phyloP scores from a whole-genome alignment of 345 rosid species.

The Citrus mangshanensis region DNA sequence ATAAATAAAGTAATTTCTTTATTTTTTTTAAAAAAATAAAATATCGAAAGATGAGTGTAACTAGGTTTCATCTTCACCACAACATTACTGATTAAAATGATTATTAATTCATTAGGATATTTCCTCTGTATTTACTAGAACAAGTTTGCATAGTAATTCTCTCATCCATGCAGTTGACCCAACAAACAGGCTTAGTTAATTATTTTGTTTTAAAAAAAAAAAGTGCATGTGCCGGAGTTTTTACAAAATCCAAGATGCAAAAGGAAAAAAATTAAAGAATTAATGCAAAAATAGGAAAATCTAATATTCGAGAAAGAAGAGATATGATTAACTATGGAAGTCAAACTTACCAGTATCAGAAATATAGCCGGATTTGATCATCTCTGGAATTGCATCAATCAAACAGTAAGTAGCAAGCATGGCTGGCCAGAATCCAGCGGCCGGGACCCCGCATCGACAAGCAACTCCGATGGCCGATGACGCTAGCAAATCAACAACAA shows the following conservation, averaged over 20 bases:
- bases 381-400: constrained; percentile 59
- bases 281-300: not conserved
- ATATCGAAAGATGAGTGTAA: not conserved
- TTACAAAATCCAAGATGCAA: not conserved
- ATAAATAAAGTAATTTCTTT: too few relatives aligned
- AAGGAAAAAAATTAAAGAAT: not conserved
- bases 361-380: constrained; percentile 44
- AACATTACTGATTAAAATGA: not conserved
- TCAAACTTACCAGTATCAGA: constrained; percentile 44
- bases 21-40: too few relatives aligned
- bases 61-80: not conserved
- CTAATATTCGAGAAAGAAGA: not conserved
- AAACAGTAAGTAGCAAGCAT: constrained; percentile 59
- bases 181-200: not conserved
- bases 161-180: not conserved
- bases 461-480: constrained; percentile 68
- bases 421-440: constrained; percentile 76
- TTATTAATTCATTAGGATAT: too few relatives aligned
- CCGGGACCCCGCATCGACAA: constrained; percentile 45
- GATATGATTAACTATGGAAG: not conserved
- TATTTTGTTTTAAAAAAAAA: not conserved
- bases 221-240: not conserved
- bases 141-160: not conserved
- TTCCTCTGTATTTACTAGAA: not conserved
- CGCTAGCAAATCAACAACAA: constrained; percentile 69